A percentile compares a stretch with the other conserved stretches of the same genome.
These are phyloP conservation scores for Babjeviella inositovora DNA, from an alignment of 805 yeast species.

Conservation along the genomic window DNA sequence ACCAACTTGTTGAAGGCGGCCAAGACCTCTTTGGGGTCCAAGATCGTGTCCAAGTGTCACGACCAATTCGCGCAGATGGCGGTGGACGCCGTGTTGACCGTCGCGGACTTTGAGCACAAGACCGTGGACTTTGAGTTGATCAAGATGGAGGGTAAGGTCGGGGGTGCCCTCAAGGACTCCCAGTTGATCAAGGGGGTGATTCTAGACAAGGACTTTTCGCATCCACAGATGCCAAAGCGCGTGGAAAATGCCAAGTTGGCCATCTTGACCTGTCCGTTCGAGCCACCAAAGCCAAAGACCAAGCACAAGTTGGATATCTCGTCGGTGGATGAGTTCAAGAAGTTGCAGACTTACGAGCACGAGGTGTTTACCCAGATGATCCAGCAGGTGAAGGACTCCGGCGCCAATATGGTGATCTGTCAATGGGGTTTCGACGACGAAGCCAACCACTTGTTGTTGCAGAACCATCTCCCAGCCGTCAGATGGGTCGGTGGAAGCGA, in stretches of 20 bases:
- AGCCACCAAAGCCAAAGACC: slow-evolving; percentile 99
- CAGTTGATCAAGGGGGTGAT: slow-evolving; percentile 80
- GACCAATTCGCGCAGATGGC: slow-evolving; percentile 94
- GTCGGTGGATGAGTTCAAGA: slow-evolving; percentile 85
- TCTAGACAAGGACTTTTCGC: slow-evolving; percentile 92
- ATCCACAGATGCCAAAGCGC: slow-evolving; percentile 91
- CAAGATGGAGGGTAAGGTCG: slow-evolving; percentile 89
- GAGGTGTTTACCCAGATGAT: slow-evolving; percentile 88
- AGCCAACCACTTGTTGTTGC: slow-evolving; percentile 82
- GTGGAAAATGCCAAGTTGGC: slow-evolving; percentile 70
- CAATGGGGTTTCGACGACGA: slow-evolving; percentile 99
- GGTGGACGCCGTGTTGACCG: slow-evolving; percentile 85
- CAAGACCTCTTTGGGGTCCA: slow-evolving; percentile 86
- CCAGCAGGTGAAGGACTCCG: slow-evolving; percentile 65
- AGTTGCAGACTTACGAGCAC: slow-evolving; percentile 83
- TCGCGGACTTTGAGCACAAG: slow-evolving; percentile 80
- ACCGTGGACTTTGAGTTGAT: slow-evolving; percentile 96
- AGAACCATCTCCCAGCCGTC: slow-evolving; percentile 85
- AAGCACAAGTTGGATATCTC: slow-evolving; percentile 92
- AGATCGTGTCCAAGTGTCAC: slow-evolving; percentile 87
- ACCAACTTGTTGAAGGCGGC: slow-evolving; percentile 79
- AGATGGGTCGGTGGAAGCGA: slow-evolving; percentile 99
- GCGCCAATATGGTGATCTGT: slow-evolving; percentile 93
- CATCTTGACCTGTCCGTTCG: slow-evolving; percentile 95
- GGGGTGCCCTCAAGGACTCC: slow-evolving; percentile 85